Percentiles rank a stretch among this genome's conserved stretches.
These are phyloP conservation scores for Hypoxylon sp. DNA, from an alignment of 2,329 filamentous ascomycete genomes.

Conservation along the genomic window DNA sequence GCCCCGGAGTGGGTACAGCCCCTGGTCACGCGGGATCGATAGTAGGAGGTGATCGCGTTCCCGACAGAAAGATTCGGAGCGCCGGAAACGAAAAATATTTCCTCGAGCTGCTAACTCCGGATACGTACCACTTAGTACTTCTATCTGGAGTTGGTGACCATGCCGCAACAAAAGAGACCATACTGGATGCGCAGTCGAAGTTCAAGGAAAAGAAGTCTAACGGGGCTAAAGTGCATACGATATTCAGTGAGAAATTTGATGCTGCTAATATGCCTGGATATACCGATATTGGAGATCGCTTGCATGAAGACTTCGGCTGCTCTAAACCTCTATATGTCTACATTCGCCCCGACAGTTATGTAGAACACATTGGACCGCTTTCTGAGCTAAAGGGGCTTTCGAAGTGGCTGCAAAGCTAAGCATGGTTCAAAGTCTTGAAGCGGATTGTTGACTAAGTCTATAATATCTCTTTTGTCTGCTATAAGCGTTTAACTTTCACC, in stretches of 20 bases:
- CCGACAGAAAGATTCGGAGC: slow-evolving; percentile 52
- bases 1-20: slow-evolving; percentile 53
- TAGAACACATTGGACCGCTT: slow-evolving; percentile 51
- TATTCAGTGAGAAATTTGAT: slow-evolving; percentile 39
- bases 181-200: slow-evolving; percentile 31
- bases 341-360: slow-evolving; percentile 51
- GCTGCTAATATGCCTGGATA: slow-evolving; percentile 33
- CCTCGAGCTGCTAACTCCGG: slow-evolving; percentile 44
- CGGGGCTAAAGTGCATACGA: slow-evolving; percentile 42
- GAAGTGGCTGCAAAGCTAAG: slow-evolving; percentile 17
- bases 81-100: slow-evolving; percentile 45
- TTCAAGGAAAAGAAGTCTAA: slow-evolving; percentile 21
- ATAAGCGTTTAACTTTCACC: neutral
- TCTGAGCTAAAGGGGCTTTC: slow-evolving; percentile 33
- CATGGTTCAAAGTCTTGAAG: neutral
- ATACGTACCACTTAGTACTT: slow-evolving; percentile 49
- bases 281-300: slow-evolving; percentile 43
- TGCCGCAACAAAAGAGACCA: slow-evolving; percentile 34
- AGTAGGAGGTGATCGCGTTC: slow-evolving; percentile 63
- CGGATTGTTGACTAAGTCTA: neutral
- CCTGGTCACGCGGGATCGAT: slow-evolving; percentile 54
- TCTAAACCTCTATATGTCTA: slow-evolving; percentile 46
- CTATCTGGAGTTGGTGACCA: slow-evolving; percentile 47
- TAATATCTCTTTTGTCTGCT: no score
- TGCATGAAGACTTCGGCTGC: slow-evolving; percentile 50